Evolutionary conservation across 257 asterid genomes (phyloP).

Genomic region (Gentiana macrophylla): DNA sequence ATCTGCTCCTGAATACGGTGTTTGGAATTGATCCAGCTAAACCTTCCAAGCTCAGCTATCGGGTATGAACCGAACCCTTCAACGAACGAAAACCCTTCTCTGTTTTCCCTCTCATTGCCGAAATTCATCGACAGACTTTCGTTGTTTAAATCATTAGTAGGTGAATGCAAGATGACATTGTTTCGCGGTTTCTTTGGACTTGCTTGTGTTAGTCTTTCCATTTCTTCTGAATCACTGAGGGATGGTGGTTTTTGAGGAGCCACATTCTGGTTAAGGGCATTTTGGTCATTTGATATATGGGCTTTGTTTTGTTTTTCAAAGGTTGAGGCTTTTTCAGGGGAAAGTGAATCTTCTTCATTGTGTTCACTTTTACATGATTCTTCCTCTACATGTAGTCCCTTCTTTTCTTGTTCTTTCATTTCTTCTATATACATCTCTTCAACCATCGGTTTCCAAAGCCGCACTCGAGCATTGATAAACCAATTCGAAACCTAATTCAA

Average conservation of each 20-base stretch:
- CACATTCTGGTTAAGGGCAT: slow-evolving; percentile 13
- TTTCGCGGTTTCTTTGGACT: slow-evolving; percentile 69
- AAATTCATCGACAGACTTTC: slow-evolving; percentile 41
- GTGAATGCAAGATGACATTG: slow-evolving; percentile 34
- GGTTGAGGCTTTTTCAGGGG: slow-evolving; percentile 27
- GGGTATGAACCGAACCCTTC: slow-evolving; percentile 88
- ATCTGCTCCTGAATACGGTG: slow-evolving; percentile 60
- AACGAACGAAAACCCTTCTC: slow-evolving; percentile 68
- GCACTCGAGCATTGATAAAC: slow-evolving; percentile 95
- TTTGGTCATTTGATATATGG: slow-evolving; percentile 25
- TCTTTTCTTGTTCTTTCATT: slow-evolving; percentile 65
- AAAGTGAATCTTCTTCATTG: slow-evolving; percentile 38
- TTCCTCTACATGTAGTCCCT: slow-evolving; percentile 34
- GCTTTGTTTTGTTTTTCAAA: slow-evolving; percentile 28
- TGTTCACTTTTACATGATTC: slow-evolving; percentile 32
- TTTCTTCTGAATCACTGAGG: slow-evolving; percentile 51
- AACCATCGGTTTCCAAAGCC: slow-evolving; percentile 99
- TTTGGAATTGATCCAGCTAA: slow-evolving; percentile 57
- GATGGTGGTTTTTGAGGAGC: slow-evolving; percentile 24
- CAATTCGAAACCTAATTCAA: slow-evolving; percentile 79
- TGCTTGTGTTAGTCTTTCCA: slow-evolving; percentile 42
- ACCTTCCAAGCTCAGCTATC: slow-evolving; percentile 61
- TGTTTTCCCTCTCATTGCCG: slow-evolving; percentile 38
- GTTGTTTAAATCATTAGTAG: slow-evolving; percentile 17
- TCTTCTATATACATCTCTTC: slow-evolving; percentile 96